These are phyloP conservation scores for Crassisporium funariophilum DNA, from an alignment of 768 basidiomycete species.

Conservation along the genomic window DNA sequence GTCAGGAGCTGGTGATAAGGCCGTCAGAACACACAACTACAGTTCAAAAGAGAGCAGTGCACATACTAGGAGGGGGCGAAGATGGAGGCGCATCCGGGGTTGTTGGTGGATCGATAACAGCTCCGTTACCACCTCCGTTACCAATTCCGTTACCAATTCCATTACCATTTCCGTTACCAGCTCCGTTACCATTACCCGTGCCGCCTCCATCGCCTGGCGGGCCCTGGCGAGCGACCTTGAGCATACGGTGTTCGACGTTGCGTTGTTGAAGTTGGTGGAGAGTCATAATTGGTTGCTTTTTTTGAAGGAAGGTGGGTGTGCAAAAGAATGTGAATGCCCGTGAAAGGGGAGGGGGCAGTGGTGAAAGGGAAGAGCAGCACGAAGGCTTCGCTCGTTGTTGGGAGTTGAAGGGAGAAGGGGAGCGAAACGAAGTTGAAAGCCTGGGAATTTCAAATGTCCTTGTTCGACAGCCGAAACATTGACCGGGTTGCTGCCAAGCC, in stretches of 20 bases:
- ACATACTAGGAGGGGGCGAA: background rate
- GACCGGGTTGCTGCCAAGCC: no score
- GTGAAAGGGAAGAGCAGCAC: background rate
- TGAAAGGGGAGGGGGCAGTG: background rate
- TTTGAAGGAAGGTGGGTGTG: background rate
- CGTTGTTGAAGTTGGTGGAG: constrained; percentile 29
- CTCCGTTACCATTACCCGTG: background rate
- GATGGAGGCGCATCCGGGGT: no score
- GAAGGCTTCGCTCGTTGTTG: background rate
- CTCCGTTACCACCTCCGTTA: background rate
- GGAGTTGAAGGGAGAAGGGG: no score
- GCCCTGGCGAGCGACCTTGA: constrained; percentile 27
- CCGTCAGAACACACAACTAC: background rate
- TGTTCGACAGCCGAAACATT: no score
- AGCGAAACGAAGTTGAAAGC: no score
- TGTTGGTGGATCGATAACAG: background rate
- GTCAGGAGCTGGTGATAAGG: background rate
- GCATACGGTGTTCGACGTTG: constrained; percentile 26
- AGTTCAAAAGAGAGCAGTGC: no score
- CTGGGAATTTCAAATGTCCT: no score
- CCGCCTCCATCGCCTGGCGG: background rate
- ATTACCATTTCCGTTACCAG: background rate
- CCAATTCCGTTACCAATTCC: constrained; percentile 1
- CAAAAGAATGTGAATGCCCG: background rate
- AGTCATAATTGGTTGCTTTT: constrained; percentile 9